Conservation (phyloP, 2,329 filamentous ascomycete species). For the Diplocarpon rosae region DNA sequence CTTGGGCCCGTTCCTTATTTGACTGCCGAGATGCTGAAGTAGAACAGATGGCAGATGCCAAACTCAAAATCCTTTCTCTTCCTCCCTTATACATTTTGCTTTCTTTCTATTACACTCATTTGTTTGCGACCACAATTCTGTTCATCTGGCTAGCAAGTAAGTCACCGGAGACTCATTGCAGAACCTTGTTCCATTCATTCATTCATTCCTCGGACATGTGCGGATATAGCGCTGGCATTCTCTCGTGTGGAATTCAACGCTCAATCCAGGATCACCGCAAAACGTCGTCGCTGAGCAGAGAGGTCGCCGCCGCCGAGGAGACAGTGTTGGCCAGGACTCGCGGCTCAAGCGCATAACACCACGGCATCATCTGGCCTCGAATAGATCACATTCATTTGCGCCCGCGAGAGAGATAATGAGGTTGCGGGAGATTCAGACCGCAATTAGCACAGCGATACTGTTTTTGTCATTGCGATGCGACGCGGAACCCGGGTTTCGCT, state of each 20-base stretch:
- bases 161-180: too few species aligned
- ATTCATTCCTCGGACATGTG: constrained; percentile 4
- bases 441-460: constrained; percentile 38
- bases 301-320: too few species aligned
- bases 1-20: background rate
- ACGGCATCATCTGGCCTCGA: constrained; percentile 2
- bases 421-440: constrained; percentile 38
- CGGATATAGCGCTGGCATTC: constrained; percentile 3
- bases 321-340: background rate
- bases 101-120: constrained; percentile 3
- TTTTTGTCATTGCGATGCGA: constrained; percentile 31
- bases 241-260: too few species aligned
- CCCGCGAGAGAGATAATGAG: constrained; percentile 37
- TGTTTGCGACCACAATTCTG: background rate
- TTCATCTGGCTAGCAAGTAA: background rate
- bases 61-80: background rate
- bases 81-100: background rate
- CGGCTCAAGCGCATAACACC: background rate
- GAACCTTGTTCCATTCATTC: constrained; percentile 5
- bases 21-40: background rate
- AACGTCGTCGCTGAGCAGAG: too few species aligned
- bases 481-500: constrained; percentile 18
- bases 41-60: background rate
- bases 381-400: background rate
- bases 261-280: background rate